A percentile compares a stretch with the other conserved stretches of the same genome.
Conservation (phyloP, 176 grass and related monocot genomes). For the Eragrostis curvula region DNA sequence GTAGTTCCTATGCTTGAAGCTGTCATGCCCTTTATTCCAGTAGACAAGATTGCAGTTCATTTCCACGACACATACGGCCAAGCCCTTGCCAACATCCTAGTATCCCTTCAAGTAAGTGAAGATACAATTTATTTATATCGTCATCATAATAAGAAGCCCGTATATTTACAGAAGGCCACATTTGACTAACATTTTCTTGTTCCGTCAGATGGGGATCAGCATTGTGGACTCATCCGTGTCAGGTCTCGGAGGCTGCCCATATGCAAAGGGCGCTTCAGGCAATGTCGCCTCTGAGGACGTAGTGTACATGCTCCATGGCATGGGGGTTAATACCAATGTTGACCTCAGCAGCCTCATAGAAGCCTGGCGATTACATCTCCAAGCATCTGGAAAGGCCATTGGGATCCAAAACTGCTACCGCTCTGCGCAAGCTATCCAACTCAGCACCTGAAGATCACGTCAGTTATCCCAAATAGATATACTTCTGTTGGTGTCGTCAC, state of each 20-base stretch:
- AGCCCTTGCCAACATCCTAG: constrained; percentile 84
- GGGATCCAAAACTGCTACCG: constrained; percentile 73
- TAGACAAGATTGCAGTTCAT: constrained; percentile 84
- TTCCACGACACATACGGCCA: constrained; percentile 96
- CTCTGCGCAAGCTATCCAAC: constrained; percentile 53
- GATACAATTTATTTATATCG: background rate
- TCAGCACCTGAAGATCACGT: constrained; percentile 33
- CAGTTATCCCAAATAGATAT: background rate
- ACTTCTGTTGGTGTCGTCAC: background rate
- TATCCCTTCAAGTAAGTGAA: constrained; percentile 79
- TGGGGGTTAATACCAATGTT: constrained; percentile 78
- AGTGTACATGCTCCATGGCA: constrained; percentile 90
- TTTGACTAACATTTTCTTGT: background rate
- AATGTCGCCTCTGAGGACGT: constrained; percentile 90
- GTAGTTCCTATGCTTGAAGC: constrained; percentile 80
- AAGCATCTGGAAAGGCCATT: constrained; percentile 69
- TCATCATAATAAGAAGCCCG: background rate
- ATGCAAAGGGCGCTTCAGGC: constrained; percentile 82
- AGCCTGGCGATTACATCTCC: constrained; percentile 89
- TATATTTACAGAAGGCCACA: background rate
- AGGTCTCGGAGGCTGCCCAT: constrained; percentile 86
- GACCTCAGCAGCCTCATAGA: constrained; percentile 80
- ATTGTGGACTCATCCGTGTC: constrained; percentile 81
- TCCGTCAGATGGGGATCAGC: constrained; percentile 73
- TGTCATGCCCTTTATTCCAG: constrained; percentile 69